phyloP scores from a whole-genome alignment of 352 stramenopile genomes.

The Phytopythium helicoides region DNA sequence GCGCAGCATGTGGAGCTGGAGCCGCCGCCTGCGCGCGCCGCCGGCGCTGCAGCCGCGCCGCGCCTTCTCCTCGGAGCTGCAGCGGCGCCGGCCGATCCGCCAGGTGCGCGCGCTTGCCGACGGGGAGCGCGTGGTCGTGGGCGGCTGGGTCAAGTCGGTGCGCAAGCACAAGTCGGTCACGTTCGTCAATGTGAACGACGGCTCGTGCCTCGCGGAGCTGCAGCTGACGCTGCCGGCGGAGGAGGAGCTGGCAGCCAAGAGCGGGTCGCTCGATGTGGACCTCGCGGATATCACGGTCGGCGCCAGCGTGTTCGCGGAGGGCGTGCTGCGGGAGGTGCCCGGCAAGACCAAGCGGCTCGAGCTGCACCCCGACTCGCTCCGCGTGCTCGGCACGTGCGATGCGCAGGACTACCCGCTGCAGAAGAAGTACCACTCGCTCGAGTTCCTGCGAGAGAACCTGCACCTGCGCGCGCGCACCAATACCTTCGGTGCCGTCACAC shows the following conservation, averaged over 20 bases:
- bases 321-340: slow-evolving; percentile 87
- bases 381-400: slow-evolving; percentile 92
- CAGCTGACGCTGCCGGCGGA: slow-evolving; percentile 87
- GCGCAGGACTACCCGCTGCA: slow-evolving; percentile 94
- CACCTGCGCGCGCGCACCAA: slow-evolving; percentile 97
- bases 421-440: slow-evolving; percentile 98
- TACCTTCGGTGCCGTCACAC: slow-evolving; percentile 93
- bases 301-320: slow-evolving; percentile 90
- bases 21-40: slow-evolving; percentile 8
- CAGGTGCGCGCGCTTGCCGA: slow-evolving; percentile 32
- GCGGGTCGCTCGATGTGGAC: slow-evolving; percentile 37
- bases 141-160: slow-evolving; percentile 95
- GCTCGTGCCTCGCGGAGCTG: slow-evolving; percentile 90
- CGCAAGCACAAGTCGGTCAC: slow-evolving; percentile 96
- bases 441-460: slow-evolving; percentile 96
- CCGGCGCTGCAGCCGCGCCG: not conserved
- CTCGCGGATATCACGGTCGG: slow-evolving; percentile 92
- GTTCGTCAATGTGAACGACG: slow-evolving; percentile 97
- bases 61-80: slow-evolving; percentile 17
- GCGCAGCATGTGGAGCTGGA: slow-evolving; percentile 18
- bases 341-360: slow-evolving; percentile 91
- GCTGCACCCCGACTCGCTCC: slow-evolving; percentile 78
- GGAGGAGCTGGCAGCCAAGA: slow-evolving; percentile 12
- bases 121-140: slow-evolving; percentile 45
- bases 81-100: slow-evolving; percentile 38